Conservation (phyloP, 352 stramenopile species). For the Pythium dissotocum region DNA sequence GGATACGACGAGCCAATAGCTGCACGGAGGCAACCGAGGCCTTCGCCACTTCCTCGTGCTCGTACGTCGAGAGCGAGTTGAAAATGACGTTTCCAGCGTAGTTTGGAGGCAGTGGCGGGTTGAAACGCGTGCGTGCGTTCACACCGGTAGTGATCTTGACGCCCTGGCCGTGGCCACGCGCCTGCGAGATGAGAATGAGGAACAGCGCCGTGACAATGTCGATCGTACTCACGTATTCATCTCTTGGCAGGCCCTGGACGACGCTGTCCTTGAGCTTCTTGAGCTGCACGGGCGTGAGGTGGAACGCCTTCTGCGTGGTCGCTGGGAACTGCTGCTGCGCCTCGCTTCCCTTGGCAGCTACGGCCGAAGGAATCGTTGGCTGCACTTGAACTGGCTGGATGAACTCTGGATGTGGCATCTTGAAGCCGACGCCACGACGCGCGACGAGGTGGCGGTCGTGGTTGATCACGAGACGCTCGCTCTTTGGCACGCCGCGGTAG, state of each 20-base stretch:
- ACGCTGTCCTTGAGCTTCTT: slow-evolving; percentile 42
- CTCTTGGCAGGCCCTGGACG: background rate
- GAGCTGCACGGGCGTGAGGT: slow-evolving; percentile 45
- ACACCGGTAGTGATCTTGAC: slow-evolving; percentile 51
- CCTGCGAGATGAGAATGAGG: slow-evolving; percentile 47
- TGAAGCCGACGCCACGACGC: slow-evolving; percentile 21
- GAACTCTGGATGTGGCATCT: slow-evolving; percentile 49
- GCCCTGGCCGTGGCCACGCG: slow-evolving; percentile 41
- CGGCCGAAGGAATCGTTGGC: slow-evolving; percentile 2
- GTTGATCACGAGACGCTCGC: slow-evolving; percentile 31
- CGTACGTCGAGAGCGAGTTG: slow-evolving; percentile 46
- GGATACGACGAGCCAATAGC: slow-evolving; percentile 38
- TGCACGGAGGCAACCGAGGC: slow-evolving; percentile 22
- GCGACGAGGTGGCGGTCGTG: slow-evolving; percentile 45
- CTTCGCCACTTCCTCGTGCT: slow-evolving; percentile 27
- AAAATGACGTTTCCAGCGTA: slow-evolving; percentile 61
- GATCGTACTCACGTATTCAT: slow-evolving; percentile 50
- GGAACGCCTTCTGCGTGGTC: slow-evolving; percentile 49
- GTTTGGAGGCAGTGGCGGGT: slow-evolving; percentile 42
- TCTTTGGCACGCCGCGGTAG: slow-evolving; percentile 38
- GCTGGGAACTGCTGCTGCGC: slow-evolving; percentile 3
- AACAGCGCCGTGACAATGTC: slow-evolving; percentile 57
- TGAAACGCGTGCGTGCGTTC: slow-evolving; percentile 46
- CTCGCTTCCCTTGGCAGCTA: slow-evolving; percentile 9
- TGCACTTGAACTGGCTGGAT: background rate